Conservation (phyloP, 192 early-diverging fungal species). For the Spizellomyces sp. region DNA sequence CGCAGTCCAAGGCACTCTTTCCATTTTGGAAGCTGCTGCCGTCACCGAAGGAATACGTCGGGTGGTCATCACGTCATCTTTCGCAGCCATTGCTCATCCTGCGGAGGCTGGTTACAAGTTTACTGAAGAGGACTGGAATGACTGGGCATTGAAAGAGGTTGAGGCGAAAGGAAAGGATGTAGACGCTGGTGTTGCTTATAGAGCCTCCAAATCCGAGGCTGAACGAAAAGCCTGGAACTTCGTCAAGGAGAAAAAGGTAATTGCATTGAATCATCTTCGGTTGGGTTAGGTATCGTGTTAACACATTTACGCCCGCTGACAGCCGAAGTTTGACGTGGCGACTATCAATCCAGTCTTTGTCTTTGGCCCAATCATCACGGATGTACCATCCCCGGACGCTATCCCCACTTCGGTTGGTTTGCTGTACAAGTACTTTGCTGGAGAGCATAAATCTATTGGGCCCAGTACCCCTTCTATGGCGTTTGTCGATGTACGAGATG, state of each 20-base stretch:
- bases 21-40: slow-evolving; percentile 37
- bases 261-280: too few relatives aligned
- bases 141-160: slow-evolving; percentile 5
- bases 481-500: slow-evolving; percentile 12
- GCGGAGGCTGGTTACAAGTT: slow-evolving; percentile 19
- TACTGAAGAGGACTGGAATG: slow-evolving; percentile 42
- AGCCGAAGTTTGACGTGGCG: too few relatives aligned
- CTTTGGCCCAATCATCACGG: too few relatives aligned
- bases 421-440: neutral
- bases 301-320: too few relatives aligned
- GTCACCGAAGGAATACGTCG: slow-evolving; percentile 34
- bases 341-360: too few relatives aligned
- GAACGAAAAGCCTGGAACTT: slow-evolving; percentile 44
- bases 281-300: too few relatives aligned
- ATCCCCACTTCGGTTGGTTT: neutral
- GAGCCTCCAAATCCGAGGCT: slow-evolving; percentile 38
- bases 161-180: slow-evolving; percentile 19
- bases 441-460: neutral
- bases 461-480: neutral
- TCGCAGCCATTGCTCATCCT: slow-evolving; percentile 32
- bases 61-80: slow-evolving; percentile 50
- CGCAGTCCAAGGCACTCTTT: slow-evolving; percentile 49
- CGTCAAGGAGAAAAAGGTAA: slow-evolving; percentile 24
- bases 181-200: slow-evolving; percentile 16
- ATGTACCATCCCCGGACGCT: too few relatives aligned